phyloP scores from a whole-genome alignment of 2,329 filamentous ascomycete species.

The Didymella pomorum region DNA sequence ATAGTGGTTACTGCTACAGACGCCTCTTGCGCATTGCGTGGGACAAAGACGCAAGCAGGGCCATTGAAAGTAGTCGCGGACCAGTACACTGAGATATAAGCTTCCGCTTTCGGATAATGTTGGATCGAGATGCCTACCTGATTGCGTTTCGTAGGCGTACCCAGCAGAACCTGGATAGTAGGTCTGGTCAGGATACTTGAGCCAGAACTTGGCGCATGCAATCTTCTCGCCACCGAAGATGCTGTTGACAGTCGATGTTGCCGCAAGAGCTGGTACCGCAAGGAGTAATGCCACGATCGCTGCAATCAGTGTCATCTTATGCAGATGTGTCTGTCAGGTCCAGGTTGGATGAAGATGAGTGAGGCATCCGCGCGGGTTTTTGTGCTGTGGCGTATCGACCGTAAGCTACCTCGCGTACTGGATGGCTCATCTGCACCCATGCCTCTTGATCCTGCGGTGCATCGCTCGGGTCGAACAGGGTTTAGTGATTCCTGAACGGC shows the following conservation, averaged over 20 bases:
- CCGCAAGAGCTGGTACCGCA: not conserved
- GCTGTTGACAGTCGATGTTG: not conserved
- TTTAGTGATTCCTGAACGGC: slow-evolving; percentile 1
- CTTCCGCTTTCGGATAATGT: not conserved
- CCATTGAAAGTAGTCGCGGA: slow-evolving; percentile 20
- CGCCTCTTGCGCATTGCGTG: slow-evolving; percentile 28
- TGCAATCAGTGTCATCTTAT: not conserved
- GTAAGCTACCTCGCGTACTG: slow-evolving; percentile 1
- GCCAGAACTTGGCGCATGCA: slow-evolving; percentile 9
- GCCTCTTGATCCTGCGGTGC: slow-evolving; percentile 2
- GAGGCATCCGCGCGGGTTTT: not conserved
- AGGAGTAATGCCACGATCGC: not conserved
- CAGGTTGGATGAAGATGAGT: not conserved
- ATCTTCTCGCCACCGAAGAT: slow-evolving; percentile 5
- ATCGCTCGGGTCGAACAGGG: not conserved
- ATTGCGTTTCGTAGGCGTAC: slow-evolving; percentile 17
- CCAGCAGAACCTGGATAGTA: slow-evolving; percentile 15
- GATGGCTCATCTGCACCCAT: not conserved
- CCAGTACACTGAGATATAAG: slow-evolving; percentile 19
- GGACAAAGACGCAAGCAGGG: slow-evolving; percentile 35
- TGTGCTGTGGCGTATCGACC: not conserved
- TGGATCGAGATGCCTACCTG: not conserved
- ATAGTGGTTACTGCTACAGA: slow-evolving; percentile 28
- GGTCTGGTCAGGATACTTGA: slow-evolving; percentile 13
- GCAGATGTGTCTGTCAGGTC: not conserved